Percentiles rank a stretch among this genome's conserved stretches.
Evolutionary conservation across 2,329 filamentous ascomycete genomes (phyloP).

Genomic region (Sporothrix dimorphospora): DNA sequence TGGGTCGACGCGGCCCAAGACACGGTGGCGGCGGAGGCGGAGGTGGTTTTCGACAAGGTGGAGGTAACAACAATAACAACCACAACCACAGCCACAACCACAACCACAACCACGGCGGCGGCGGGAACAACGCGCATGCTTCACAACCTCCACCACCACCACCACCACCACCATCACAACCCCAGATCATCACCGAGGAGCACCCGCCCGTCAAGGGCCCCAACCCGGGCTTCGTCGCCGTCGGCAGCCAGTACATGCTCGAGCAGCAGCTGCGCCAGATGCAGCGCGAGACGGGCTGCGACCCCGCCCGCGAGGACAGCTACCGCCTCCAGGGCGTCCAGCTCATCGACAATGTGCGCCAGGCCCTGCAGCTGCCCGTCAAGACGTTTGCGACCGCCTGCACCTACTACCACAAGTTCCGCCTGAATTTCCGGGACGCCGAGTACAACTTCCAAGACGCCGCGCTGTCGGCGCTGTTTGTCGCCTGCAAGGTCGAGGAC

Average conservation of each 20-base stretch:
- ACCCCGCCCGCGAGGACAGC: conserved; percentile 77
- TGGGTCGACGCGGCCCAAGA: conserved; percentile 32
- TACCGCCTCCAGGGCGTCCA: conserved; percentile 83
- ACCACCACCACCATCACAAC: conserved; percentile 7
- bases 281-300: conserved; percentile 69
- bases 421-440: conserved; percentile 78
- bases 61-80: background rate
- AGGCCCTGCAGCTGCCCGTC: conserved; percentile 80
- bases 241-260: conserved; percentile 72
- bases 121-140: background rate
- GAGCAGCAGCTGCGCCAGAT: conserved; percentile 78
- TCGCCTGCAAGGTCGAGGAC: conserved; percentile 96
- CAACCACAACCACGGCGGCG: background rate
- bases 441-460: conserved; percentile 89
- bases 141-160: background rate
- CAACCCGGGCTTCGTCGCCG: conserved; percentile 51
- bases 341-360: conserved; percentile 84
- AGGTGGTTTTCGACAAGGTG: conserved; percentile 20
- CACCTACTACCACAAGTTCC: conserved; percentile 92
- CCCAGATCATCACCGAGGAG: conserved; percentile 22
- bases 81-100: background rate
- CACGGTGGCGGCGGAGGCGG: conserved; percentile 30
- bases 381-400: conserved; percentile 91
- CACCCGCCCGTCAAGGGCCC: conserved; percentile 34
- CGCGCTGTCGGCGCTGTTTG: conserved; percentile 83